Conservation (phyloP, 345 rosid species). For the Excoecaria agallocha region DNA sequence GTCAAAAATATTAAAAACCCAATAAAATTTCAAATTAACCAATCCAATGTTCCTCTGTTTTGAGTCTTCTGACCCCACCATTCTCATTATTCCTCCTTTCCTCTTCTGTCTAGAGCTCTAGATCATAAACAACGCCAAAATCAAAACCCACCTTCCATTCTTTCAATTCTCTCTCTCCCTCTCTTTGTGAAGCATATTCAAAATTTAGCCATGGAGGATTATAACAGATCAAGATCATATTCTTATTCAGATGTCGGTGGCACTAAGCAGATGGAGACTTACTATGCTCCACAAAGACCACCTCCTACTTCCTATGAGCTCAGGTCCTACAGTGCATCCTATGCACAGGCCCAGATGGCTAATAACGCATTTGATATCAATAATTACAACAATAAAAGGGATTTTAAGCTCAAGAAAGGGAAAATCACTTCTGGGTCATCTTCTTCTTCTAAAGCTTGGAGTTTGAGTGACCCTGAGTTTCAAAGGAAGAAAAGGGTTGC, state of each 20-base stretch:
- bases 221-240: constrained; percentile 49
- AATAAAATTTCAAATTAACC: neutral
- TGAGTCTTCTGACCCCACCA: constrained; percentile 16
- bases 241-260: constrained; percentile 36
- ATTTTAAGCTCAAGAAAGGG: constrained; percentile 53
- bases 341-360: constrained; percentile 49
- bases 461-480: constrained; percentile 68
- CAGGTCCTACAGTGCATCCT: constrained; percentile 59
- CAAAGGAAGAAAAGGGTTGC: constrained; percentile 97
- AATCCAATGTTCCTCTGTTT: neutral
- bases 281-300: constrained; percentile 40
- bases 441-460: constrained; percentile 50
- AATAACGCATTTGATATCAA: constrained; percentile 17
- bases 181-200: neutral
- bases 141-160: neutral
- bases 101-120: constrained; percentile 17
- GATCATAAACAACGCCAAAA: constrained; percentile 19
- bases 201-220: constrained; percentile 53
- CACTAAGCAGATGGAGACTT: constrained; percentile 58
- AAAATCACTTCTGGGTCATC: constrained; percentile 41
- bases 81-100: constrained; percentile 14
- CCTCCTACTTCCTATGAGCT: constrained; percentile 44
- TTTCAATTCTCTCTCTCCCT: neutral
- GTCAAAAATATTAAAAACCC: neutral
- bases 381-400: constrained; percentile 12